Evolutionary conservation across 176 grass and related monocot genomes (phyloP).

Genomic region (Zizania latifolia): DNA sequence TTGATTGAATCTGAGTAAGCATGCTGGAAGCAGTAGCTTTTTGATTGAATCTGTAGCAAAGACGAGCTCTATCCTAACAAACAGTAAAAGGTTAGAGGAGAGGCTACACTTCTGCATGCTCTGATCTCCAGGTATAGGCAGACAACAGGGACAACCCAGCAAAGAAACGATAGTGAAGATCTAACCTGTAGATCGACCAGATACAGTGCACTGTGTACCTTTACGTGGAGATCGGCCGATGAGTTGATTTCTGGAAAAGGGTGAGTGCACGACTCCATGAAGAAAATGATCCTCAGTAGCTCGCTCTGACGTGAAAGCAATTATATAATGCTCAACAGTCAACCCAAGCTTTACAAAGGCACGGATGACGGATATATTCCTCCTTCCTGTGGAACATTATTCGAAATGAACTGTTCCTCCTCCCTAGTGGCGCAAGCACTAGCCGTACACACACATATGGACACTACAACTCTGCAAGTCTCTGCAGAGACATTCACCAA

Average conservation of each 20-base stretch:
- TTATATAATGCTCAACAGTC: background rate
- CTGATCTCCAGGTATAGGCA: background rate
- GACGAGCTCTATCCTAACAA: background rate
- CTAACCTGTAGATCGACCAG: background rate
- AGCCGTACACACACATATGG: background rate
- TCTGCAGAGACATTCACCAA: background rate
- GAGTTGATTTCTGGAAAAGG: background rate
- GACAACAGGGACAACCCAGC: constrained; percentile 7
- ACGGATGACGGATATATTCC: constrained; percentile 22
- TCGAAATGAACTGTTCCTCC: background rate
- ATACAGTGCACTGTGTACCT: background rate
- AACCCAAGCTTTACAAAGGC: constrained; percentile 3
- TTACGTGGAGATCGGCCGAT: constrained; percentile 8
- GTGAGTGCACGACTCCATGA: background rate
- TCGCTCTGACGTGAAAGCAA: constrained; percentile 4
- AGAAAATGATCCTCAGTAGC: background rate
- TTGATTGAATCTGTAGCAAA: background rate
- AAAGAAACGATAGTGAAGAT: background rate
- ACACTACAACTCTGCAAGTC: background rate
- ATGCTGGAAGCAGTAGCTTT: background rate
- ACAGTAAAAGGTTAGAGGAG: background rate
- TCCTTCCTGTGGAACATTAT: constrained; percentile 12
- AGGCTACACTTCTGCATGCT: background rate
- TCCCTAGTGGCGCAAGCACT: constrained; percentile 10
- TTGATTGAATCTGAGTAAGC: background rate